Base-by-base conservation (phyloP, 2,329 filamentous ascomycete species). In the Hypoxylon sp. region DNA sequence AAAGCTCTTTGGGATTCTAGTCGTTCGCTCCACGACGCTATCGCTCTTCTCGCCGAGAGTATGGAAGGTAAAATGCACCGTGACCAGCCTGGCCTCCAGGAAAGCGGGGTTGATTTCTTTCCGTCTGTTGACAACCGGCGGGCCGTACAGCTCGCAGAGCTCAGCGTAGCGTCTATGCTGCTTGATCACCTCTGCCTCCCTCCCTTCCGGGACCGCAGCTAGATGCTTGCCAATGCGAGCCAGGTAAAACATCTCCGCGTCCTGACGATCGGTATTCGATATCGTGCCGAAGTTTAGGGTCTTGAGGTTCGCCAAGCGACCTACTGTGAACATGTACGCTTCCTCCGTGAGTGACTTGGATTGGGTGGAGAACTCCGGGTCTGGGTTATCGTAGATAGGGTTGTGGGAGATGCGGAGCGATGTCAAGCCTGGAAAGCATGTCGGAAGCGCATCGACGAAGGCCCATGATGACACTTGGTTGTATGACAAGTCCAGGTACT, bases 241-340 rank as follows among this genome's bases (percentile, higher is more conserved):
- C 9, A 98, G 87, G 77, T 99, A 99, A 77, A 97, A 99, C 73
- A 95, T 90, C 72, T 98, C 96, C 3, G 93, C 93, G 73, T 98
- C 96, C 56, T 88, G 84, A 16, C 95, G 88, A 76, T 98, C 94
- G 42, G 90, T 87, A 0, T 82, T 71, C 0, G 89, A 89, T 70
- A 98, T 89, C 14, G 82, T 80, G 67, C 89, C 89, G 76, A 92
- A 93, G 75, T 96, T 96, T 28, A 97, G 84, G 0, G 82, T 83
- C 55, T 84, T 85, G 8, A 98, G 84, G 1, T 81, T 80, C 0
- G 86, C 84, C 1, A 97, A 82, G 2, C 93, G 91, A 26, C 90
- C 92, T 24, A 97, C 82, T 0, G 92, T 93, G 49, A 97, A 85
- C 92, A 97, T 97, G 80, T 93, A 95, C 0, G 92, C 91, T 73